These are phyloP conservation scores for Erigeron philadelphicus DNA, from an alignment of 140 eudicot genomes.

Conservation along the genomic window DNA sequence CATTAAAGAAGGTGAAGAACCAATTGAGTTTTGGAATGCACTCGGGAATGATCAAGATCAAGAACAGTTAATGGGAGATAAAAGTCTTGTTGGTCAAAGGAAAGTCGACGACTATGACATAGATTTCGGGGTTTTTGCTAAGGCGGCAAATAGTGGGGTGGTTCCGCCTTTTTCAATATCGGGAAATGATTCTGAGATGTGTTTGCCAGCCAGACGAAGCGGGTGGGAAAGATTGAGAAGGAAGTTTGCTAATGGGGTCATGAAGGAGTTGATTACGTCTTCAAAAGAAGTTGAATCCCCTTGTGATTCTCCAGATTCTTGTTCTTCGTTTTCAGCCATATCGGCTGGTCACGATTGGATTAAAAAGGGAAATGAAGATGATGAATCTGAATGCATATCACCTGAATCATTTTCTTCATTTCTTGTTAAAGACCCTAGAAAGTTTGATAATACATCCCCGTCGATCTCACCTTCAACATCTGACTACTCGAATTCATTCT, in stretches of 20 bases:
- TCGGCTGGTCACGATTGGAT: slow-evolving; percentile 30
- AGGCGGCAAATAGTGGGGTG: slow-evolving; percentile 75
- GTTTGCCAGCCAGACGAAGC: slow-evolving; percentile 67
- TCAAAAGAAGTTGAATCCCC: slow-evolving; percentile 35
- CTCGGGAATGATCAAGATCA: slow-evolving; percentile 32
- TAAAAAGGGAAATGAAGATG: slow-evolving; percentile 31
- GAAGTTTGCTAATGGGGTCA: slow-evolving; percentile 58
- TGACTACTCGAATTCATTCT: slow-evolving; percentile 65
- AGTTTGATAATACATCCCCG: slow-evolving; percentile 56
- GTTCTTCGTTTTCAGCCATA: slow-evolving; percentile 30
- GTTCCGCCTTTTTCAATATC: slow-evolving; percentile 70
- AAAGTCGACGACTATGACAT: slow-evolving; percentile 56
- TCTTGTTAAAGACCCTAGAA: slow-evolving; percentile 39
- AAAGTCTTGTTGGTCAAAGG: slow-evolving; percentile 34
- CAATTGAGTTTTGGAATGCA: slow-evolving; percentile 69
- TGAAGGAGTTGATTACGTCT: slow-evolving; percentile 51
- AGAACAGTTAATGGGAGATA: slow-evolving; percentile 14
- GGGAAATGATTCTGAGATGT: slow-evolving; percentile 51
- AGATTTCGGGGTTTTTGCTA: slow-evolving; percentile 75
- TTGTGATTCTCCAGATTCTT: slow-evolving; percentile 45
- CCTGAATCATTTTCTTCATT: slow-evolving; percentile 49
- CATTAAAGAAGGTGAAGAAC: slow-evolving; percentile 71
- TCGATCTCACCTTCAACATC: slow-evolving; percentile 83
- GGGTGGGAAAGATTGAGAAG: slow-evolving; percentile 74
- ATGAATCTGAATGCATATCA: slow-evolving; percentile 35